Base-by-base conservation (phyloP, 495 filamentous ascomycete species). In the Neurospora hispaniola region DNA sequence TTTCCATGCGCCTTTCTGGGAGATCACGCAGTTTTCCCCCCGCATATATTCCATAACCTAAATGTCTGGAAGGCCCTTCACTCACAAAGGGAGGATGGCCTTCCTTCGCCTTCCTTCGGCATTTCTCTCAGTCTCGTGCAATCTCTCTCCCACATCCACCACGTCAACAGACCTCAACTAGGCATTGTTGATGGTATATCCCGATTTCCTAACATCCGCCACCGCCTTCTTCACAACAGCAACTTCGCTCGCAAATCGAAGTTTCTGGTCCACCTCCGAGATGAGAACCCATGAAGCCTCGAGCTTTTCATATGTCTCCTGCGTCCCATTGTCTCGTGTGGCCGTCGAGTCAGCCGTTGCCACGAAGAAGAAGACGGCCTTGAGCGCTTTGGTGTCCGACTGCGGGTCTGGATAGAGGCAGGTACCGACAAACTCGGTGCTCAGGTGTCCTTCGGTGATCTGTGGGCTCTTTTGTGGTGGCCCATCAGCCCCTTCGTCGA, bases 341-440 rank as follows among this genome's bases (percentile, higher is more conserved):
- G 68, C 66, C 12, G 76, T 78, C 42, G 78, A 80, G 74, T 79
- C 78, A 0, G 74, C 78, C 68, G 72, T 78, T 10, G 79, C 80
- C 7, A 75, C 77, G 46, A 74, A 82, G 72, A 71, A 82, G 72
- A 74, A 81, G 31, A 81, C 75, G 1, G 71, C 72, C 76, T 82
- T 82, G 18, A 78, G 40, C 43, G 77, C 75, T 16, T 62, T 42
- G 4, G 73, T 74, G 16, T 74, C 75, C 0, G 80, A 79, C 70
- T 81, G 76, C 9, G 80, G 80, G 62, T 81, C 79, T 18, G 75
- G 77, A 43, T 79, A 80, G 42, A 76, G 31, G 40, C 76, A 78
- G 8, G 73, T 72, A 1, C 76, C 80, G 35, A 81, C 42, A 20
- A 73, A 77, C 72, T 82, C 80, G 44, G 70, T 77, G 69, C 78